Conservation (phyloP, 1,139 yeast species). For the Lipomyces yarrowii region DNA sequence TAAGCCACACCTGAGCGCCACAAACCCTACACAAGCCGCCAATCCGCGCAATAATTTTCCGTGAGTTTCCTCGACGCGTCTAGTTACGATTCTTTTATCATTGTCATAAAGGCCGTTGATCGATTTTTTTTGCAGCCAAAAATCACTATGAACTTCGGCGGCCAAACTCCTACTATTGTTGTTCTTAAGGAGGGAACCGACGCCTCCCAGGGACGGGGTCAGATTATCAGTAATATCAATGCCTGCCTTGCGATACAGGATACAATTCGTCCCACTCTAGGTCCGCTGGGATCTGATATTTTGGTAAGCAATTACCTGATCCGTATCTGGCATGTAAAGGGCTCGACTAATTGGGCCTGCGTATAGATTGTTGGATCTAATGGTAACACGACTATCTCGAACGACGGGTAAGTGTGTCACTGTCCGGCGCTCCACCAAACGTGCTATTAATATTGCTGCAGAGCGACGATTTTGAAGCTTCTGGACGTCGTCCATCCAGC, state of each 20-base stretch:
- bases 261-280: constrained; percentile 89
- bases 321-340: neutral
- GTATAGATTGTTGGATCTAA: constrained; percentile 66
- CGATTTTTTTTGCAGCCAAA: neutral
- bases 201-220: constrained; percentile 94
- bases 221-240: constrained; percentile 89
- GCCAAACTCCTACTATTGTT: constrained; percentile 94
- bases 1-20: neutral
- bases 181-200: constrained; percentile 98
- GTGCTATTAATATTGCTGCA: neutral
- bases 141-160: constrained; percentile 72
- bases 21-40: neutral
- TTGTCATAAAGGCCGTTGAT: neutral
- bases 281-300: constrained; percentile 96
- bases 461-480: constrained; percentile 91
- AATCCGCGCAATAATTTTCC: constrained; percentile 9
- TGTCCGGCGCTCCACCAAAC: neutral
- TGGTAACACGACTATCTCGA: constrained; percentile 91
- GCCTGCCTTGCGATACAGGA: constrained; percentile 98
- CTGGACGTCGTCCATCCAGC: constrained; percentile 98
- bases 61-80: constrained; percentile 14
- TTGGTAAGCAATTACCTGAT: constrained; percentile 42
- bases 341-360: neutral
- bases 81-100: neutral
- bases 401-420: constrained; percentile 58